phyloP scores from a whole-genome alignment of 495 filamentous ascomycete genomes.

The Aspergillus ellipticus region DNA sequence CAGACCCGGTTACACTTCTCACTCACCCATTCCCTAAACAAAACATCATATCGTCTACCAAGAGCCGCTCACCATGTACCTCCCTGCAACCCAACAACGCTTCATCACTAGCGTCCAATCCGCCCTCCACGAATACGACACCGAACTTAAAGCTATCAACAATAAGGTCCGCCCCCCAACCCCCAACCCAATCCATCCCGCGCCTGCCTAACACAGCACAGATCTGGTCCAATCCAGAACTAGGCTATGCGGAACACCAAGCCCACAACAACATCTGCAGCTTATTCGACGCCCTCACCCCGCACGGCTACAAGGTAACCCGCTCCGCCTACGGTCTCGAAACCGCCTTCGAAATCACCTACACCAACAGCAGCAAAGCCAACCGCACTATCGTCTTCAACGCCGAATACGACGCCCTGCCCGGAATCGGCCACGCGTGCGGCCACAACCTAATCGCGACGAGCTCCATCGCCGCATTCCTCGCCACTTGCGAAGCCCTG shows the following conservation, averaged over 20 bases:
- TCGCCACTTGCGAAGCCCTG: slow-evolving; percentile 35
- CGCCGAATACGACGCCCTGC: slow-evolving; percentile 52
- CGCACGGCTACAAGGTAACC: slow-evolving; percentile 30
- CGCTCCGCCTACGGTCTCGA: slow-evolving; percentile 47
- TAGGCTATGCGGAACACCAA: slow-evolving; percentile 50
- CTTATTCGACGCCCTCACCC: slow-evolving; percentile 33
- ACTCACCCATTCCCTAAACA: background rate
- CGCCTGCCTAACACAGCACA: slow-evolving; percentile 9
- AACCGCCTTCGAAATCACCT: slow-evolving; percentile 57
- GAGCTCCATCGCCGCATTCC: slow-evolving; percentile 41
- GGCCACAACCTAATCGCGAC: slow-evolving; percentile 48
- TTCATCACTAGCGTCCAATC: slow-evolving; percentile 29
- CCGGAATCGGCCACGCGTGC: slow-evolving; percentile 45
- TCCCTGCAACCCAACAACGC: slow-evolving; percentile 22
- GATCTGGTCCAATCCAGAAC: slow-evolving; percentile 51
- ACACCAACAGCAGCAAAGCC: slow-evolving; percentile 32
- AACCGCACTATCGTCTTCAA: slow-evolving; percentile 55
- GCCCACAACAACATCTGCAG: slow-evolving; percentile 51
- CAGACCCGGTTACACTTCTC: background rate
- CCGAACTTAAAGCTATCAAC: slow-evolving; percentile 43
- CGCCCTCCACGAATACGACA: slow-evolving; percentile 27
- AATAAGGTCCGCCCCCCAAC: slow-evolving; percentile 24
- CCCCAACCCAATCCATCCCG: too few species aligned
- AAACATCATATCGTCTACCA: too few species aligned
- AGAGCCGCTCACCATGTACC: slow-evolving; percentile 23